Evolutionary conservation across 2,329 filamentous ascomycete genomes (phyloP).

Genomic region (Pestalotiopsis sp.): DNA sequence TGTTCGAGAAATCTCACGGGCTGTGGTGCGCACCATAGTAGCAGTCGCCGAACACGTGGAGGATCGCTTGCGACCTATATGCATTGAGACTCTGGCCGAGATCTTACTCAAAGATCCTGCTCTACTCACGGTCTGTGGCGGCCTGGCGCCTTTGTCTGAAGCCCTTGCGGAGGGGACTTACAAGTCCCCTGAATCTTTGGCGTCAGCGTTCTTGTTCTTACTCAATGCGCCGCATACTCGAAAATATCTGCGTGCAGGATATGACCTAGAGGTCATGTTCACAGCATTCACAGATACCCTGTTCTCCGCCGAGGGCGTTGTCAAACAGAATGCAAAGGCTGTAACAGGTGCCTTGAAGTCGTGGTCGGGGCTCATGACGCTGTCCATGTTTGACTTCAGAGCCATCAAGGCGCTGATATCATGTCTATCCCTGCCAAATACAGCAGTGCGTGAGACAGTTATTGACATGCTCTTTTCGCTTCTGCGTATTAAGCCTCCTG

Average conservation of each 20-base stretch:
- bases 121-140: slow-evolving; percentile 80
- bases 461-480: slow-evolving; percentile 82
- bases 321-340: slow-evolving; percentile 90
- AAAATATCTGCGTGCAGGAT: slow-evolving; percentile 82
- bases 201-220: slow-evolving; percentile 85
- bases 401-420: slow-evolving; percentile 78
- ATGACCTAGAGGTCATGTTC: slow-evolving; percentile 87
- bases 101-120: slow-evolving; percentile 85
- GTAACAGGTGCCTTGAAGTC: slow-evolving; percentile 89
- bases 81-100: slow-evolving; percentile 89
- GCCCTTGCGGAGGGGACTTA: slow-evolving; percentile 89
- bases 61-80: slow-evolving; percentile 86
- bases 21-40: slow-evolving; percentile 86
- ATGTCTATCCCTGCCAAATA: slow-evolving; percentile 62
- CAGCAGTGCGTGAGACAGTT: slow-evolving; percentile 70
- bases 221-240: slow-evolving; percentile 82
- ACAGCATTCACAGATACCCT: slow-evolving; percentile 89
- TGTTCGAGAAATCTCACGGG: slow-evolving; percentile 81
- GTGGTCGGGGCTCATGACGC: slow-evolving; percentile 87
- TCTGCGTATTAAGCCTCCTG: slow-evolving; percentile 86
- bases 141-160: slow-evolving; percentile 85
- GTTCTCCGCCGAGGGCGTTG: slow-evolving; percentile 56
- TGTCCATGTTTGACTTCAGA: slow-evolving; percentile 86
- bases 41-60: slow-evolving; percentile 86
- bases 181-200: slow-evolving; percentile 87